Base-by-base conservation (phyloP, 164 flowering plant species). In the Macadamia integrifolia region DNA sequence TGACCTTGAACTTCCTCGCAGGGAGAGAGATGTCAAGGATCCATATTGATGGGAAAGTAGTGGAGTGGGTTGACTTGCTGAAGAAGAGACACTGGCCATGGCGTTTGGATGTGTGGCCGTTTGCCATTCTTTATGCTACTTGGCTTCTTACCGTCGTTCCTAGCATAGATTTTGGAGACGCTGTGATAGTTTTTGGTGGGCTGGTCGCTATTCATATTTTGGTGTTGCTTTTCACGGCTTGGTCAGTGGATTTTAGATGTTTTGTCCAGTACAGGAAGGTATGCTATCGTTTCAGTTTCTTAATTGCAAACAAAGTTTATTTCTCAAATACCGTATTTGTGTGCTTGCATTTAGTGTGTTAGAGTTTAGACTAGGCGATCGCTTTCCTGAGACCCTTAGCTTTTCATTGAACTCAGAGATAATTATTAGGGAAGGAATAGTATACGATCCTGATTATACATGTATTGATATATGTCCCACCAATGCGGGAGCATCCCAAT, bases 231-330 rank as follows among this genome's bases (percentile, higher is more conserved):
- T 94, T 94, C 82, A 92, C 95, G 3, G 92, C 80, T 64, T 94
- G 98, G 98, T 90, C 95, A 0, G 97, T 94, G 58, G 97, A 90
- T 71, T 94, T 94, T 80, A 83, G 80, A 66, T 90, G 95, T 68
- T 80, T 94, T 72, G 83, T 87, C 35, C 88, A 86, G 70, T 94
- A 77, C 57, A 80, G 80, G 13, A 92, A 89, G 97, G 97, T 91
- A 75, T 40, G 50, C 64, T 1, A 31, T 12, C 29, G 29, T 2
- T 42, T 35, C 10, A 14, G 2, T n/a, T 64, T 13, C 18, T 18
- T 17, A 18, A 15, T 13, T 2, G 40, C 3, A 35, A 35, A 35
- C 3, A 35, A 35, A 35, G 5, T 35, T 2, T 35, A 35, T 35
- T 35, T 35, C 6, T 46, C 7, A 3, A 9, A 9, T 46, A 46